Conservation (phyloP, 2,329 filamentous ascomycete genomes). For the Helotiales sp. region DNA sequence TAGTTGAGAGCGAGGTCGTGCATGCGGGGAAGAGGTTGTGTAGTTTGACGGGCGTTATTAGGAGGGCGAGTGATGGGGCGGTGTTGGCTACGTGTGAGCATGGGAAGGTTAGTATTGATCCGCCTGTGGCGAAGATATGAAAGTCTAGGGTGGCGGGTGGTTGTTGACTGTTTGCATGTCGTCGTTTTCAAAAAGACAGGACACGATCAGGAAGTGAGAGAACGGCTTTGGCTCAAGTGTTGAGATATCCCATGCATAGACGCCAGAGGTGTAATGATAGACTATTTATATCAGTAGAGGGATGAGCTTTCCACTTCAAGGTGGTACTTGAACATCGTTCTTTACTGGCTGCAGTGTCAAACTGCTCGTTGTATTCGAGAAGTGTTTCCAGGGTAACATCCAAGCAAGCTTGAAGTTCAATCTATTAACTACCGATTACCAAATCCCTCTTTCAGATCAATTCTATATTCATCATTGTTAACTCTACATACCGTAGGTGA, state of each 20-base stretch:
- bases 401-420: no score
- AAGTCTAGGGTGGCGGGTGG: not conserved
- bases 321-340: no score
- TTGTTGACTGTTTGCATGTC: no score
- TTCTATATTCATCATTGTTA: no score
- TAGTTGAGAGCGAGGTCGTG: slow-evolving; percentile 62
- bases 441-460: no score
- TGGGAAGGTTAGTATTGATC: slow-evolving; percentile 66
- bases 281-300: not conserved
- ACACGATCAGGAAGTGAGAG: not conserved
- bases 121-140: slow-evolving; percentile 38
- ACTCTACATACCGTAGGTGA: no score
- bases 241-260: not conserved
- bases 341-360: no score
- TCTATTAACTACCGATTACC: no score
- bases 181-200: not conserved
- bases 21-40: slow-evolving; percentile 61
- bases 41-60: slow-evolving; percentile 60
- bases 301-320: no score
- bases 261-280: not conserved
- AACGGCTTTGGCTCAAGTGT: not conserved
- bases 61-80: slow-evolving; percentile 55
- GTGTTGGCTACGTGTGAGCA: slow-evolving; percentile 66
- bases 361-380: no score
- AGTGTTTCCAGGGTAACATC: no score